Conservation (phyloP, 2,329 filamentous ascomycete genomes). For the Pestalotiopsis sp. region DNA sequence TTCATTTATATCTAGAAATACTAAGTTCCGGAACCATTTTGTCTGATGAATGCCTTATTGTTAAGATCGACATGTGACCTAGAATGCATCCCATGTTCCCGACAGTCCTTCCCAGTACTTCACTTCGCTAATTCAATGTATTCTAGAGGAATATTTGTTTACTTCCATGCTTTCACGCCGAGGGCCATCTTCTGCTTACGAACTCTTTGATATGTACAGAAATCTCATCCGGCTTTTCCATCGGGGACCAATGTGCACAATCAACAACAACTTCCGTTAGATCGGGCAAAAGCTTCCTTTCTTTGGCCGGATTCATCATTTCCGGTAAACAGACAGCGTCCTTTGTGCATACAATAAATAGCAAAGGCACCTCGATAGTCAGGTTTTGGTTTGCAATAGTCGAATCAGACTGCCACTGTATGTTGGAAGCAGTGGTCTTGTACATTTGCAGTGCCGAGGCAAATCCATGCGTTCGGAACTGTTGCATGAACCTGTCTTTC, state of each 20-base stretch:
- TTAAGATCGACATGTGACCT: too few species aligned
- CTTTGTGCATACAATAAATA: conserved; percentile 35
- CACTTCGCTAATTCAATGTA: background rate
- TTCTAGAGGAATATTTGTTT: background rate
- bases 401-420: conserved; percentile 31
- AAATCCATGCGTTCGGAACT: conserved; percentile 35
- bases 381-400: conserved; percentile 23
- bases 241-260: conserved; percentile 36
- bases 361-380: conserved; percentile 36
- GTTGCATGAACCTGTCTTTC: conserved; percentile 31
- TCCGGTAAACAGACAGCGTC: conserved; percentile 38
- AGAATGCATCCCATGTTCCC: too few species aligned
- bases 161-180: background rate
- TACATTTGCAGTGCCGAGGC: conserved; percentile 41
- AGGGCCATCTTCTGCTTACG: conserved; percentile 18
- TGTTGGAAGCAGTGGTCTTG: conserved; percentile 25
- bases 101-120: too few species aligned
- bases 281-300: conserved; percentile 31
- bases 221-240: conserved; percentile 36
- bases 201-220: conserved; percentile 13
- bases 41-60: too few species aligned
- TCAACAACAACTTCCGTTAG: conserved; percentile 35
- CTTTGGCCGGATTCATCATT: conserved; percentile 28
- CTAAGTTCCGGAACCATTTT: too few species aligned
- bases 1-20: too few species aligned